Evolutionary conservation across 2,329 filamentous ascomycete species (phyloP).

Genomic region (Calonectria montana): DNA sequence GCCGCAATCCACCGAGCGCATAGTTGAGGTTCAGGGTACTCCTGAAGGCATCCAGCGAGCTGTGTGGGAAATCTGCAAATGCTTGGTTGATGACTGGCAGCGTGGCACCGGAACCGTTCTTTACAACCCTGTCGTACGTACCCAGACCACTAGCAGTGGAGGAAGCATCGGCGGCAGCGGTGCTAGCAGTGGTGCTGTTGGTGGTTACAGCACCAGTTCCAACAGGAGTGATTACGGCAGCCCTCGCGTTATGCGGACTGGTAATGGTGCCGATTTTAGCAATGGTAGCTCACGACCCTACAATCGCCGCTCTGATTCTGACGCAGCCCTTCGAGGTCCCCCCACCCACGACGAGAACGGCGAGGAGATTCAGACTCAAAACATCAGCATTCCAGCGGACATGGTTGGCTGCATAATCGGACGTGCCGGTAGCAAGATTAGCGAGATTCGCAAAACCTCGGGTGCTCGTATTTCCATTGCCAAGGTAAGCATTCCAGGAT

Average conservation of each 20-base stretch:
- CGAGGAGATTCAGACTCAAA: conserved; percentile 97
- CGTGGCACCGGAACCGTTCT: conserved; percentile 96
- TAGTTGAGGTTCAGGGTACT: conserved; percentile 95
- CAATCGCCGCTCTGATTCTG: conserved; percentile 84
- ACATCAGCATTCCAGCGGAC: conserved; percentile 98
- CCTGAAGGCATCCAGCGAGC: conserved; percentile 96
- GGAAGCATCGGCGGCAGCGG: conserved; percentile 59
- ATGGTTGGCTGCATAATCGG: conserved; percentile 99
- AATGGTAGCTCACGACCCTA: conserved; percentile 76
- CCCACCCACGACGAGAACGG: conserved; percentile 95
- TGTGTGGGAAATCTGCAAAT: conserved; percentile 99
- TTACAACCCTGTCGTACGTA: conserved; percentile 95
- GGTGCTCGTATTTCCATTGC: conserved; percentile 97
- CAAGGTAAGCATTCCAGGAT: conserved; percentile 67
- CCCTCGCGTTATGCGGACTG: conserved; percentile 89
- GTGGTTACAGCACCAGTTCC: conserved; percentile 53
- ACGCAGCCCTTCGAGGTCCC: conserved; percentile 82
- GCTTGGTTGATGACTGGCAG: conserved; percentile 97
- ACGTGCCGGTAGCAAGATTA: conserved; percentile 94
- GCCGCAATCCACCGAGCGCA: conserved; percentile 96
- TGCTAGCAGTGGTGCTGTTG: conserved; percentile 55
- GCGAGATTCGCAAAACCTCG: conserved; percentile 96
- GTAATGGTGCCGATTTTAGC: conserved; percentile 97
- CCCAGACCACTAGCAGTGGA: conserved; percentile 70
- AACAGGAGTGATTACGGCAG: conserved; percentile 66